phyloP scores from a whole-genome alignment of 306 rosid genomes.

The Castanea crenata region DNA sequence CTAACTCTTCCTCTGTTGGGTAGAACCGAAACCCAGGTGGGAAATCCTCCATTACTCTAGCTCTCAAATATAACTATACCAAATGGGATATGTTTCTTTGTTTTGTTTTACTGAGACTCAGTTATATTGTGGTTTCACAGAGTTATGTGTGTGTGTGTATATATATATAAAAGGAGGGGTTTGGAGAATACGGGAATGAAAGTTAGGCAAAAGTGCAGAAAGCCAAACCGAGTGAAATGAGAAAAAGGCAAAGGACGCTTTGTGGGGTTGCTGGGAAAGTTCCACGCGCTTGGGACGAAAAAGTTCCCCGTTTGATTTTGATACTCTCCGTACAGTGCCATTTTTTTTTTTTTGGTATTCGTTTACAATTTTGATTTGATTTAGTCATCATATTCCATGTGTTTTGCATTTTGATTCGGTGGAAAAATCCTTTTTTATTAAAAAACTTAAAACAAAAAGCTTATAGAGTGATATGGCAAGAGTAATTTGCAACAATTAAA shows the following conservation, averaged over 20 bases:
- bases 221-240: slow-evolving; percentile 20
- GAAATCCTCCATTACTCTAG: slow-evolving; percentile 41
- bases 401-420: no score
- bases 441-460: no score
- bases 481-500: no score
- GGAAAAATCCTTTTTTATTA: no score
- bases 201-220: slow-evolving; percentile 19
- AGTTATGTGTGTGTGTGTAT: neutral
- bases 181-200: neutral
- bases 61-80: neutral
- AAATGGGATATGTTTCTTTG: neutral
- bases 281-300: slow-evolving; percentile 21
- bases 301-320: neutral
- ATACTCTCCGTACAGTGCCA: neutral
- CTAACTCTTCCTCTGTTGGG: slow-evolving; percentile 84
- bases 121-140: no score
- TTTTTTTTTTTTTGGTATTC: no score
- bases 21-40: slow-evolving; percentile 82
- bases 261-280: slow-evolving; percentile 14
- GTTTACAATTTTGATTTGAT: neutral
- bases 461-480: no score
- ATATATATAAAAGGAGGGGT: neutral
- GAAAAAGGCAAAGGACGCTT: neutral
- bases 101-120: neutral
- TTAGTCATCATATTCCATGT: neutral